Conservation (phyloP, 2,329 filamentous ascomycete genomes). For the Verticillium tricorpus region DNA sequence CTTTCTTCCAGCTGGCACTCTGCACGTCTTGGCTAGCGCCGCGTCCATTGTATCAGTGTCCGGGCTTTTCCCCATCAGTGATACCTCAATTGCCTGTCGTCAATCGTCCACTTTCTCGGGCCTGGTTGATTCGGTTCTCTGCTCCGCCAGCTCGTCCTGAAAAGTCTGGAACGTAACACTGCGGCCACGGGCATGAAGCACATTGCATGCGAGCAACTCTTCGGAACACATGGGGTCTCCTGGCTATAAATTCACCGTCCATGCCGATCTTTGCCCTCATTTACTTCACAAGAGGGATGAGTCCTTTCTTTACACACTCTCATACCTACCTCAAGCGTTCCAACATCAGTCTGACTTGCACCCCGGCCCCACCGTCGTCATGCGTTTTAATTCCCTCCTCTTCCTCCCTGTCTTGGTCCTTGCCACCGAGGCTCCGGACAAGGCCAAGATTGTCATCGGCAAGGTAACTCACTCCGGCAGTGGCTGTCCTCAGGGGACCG, state of each 20-base stretch:
- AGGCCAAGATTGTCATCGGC: conserved; percentile 6
- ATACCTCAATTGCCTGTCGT: not conserved
- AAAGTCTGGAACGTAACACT: not conserved
- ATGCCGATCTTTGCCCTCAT: not conserved
- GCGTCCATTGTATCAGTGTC: not conserved
- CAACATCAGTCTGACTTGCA: not conserved
- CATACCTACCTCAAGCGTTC: not conserved
- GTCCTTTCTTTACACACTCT: not conserved
- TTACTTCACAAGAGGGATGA: not conserved
- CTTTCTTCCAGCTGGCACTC: not conserved
- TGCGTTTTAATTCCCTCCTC: not conserved
- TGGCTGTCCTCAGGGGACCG: conserved; percentile 9
- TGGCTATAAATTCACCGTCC: not conserved
- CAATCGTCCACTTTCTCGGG: not conserved
- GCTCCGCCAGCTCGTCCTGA: not conserved
- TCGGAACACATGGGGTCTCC: not conserved
- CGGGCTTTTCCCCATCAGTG: not conserved
- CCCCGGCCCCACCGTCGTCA: not conserved
- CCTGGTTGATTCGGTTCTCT: not conserved
- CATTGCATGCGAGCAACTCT: not conserved
- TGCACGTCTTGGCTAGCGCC: not conserved
- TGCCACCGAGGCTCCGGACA: conserved; percentile 2
- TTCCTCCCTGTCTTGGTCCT: conserved; percentile 4
- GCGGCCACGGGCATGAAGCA: not conserved
- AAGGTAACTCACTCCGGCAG: conserved; percentile 7